Evolutionary conservation across 169 alveolate genomes (phyloP), one percentile per base, ranked within the genome.

Genomic region (Theileria luwenshuni): DNA sequence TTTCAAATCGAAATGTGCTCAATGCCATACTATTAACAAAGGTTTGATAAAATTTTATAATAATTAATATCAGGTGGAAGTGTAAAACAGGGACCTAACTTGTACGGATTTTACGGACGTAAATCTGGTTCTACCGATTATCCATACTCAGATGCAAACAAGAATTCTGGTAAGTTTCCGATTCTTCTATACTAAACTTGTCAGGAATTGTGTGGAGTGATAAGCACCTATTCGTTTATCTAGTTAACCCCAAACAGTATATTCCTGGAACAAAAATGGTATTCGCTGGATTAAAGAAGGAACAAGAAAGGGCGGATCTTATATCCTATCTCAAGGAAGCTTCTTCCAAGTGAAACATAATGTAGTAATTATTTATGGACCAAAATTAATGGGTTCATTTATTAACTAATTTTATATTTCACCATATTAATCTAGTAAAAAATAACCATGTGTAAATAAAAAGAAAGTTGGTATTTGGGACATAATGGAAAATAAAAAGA

Each of bases 261-360:
- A 92, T 95, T 30, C 98, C 98, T 21, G 99, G 99, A 23, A 96
- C 98, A 63, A 94, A 95, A 88, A 96, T 96, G 99, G 96, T 96
- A 54, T 96, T 96, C 70, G 98, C 99, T 19, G 99, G 99, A 19
- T 86, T 96, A 59, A 94, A 95, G 86, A 95, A 94, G 85, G 98
- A 93, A 83, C 92, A 93, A 83, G 98, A 95, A 70, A 90, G 99
- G 72, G 98, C 98, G 19, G 98, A 96, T 77, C 83, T 96, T 56
- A 94, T 96, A 62, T 97, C 97, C 19, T 96, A 92, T 81, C 91
- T 96, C 74, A 93, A 92, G 83, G 86, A 87, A 69, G 94, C 94
- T 23, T 84, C 94, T 23, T 38, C 76, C 65, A 43, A 56, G 30
- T 56, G 30, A 56, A 17, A 28, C 25, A 28, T 25, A 38, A 38